Evolutionary conservation across 176 grass and related monocot genomes (phyloP), one percentile per base, ranked within the genome.

Genomic region (Bolboschoenus planiculmis): DNA sequence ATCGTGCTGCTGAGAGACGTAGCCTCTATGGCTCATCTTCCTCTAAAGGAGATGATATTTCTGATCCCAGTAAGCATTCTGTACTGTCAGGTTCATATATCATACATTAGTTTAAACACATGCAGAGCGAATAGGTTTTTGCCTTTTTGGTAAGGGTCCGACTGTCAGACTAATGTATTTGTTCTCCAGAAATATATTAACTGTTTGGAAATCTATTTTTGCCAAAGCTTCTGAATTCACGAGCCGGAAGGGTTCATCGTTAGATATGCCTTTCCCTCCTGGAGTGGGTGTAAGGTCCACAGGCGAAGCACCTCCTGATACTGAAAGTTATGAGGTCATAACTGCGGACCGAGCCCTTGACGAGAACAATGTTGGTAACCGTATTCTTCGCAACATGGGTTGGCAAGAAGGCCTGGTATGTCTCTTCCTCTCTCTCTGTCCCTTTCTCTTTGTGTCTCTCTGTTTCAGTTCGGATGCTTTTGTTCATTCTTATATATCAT

Each of bases 181-280:
- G 14, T 5, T 2, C 55, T 81, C n/a, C 56, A 16, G 81, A 75
- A 79, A 47, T 84, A 72, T 95, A 91, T 91, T 98, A 83, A 94
- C 86, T 78, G 64, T 89, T 81, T 89, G 87, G 89, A 89, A 87
- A 98, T 98, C 37, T 85, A 84, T 92, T 94, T 80, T 97, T 97
- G 83, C 88, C 72, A 90, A 58, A 97, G 94, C 87, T 88, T 89
- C 86, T 90, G 91, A 91, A 50, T 78, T 85, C 84, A 54, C 84
- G 13, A 87, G 83, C 74, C 90, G 84, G 88, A 99, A 93, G 89
- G 89, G 86, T 88, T 91, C 91, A 87, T 87, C 87, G 48, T 88
- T 88, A 88, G 85, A 89, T 79, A 99, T 99, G 96, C 96, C 96
- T n/a, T 99, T 95, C 70, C 96, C 96, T 56, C 96, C 96, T 62